Conservation (phyloP, 163 green algal species). For the Prototheca cutis region DNA sequence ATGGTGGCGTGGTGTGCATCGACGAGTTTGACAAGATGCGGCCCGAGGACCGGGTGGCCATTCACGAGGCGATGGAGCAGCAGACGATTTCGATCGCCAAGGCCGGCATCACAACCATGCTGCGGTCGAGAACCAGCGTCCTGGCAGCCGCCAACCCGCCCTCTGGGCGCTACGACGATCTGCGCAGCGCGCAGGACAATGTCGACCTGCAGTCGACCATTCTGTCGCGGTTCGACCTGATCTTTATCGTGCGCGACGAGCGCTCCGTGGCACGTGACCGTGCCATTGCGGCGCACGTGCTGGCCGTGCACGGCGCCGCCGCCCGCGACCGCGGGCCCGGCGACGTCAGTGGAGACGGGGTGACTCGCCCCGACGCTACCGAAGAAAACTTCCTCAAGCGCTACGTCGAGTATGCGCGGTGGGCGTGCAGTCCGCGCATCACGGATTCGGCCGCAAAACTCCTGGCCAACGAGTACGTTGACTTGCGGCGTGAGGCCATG, state of each 20-base stretch:
- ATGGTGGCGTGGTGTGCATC: constrained; percentile 97
- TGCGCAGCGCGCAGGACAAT: constrained; percentile 81
- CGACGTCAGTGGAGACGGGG: constrained; percentile 27
- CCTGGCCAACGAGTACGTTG: constrained; percentile 82
- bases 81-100: constrained; percentile 99
- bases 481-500: constrained; percentile 71
- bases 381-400: constrained; percentile 71
- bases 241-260: constrained; percentile 98
- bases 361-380: too few species aligned
- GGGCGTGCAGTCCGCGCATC: constrained; percentile 64
- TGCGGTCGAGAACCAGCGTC: constrained; percentile 83
- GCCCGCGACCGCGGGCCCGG: constrained; percentile 15
- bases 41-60: constrained; percentile 86
- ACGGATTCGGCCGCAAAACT: constrained; percentile 45
- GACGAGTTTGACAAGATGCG: constrained; percentile 99
- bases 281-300: constrained; percentile 66
- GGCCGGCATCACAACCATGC: constrained; percentile 96
- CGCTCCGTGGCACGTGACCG: constrained; percentile 51
- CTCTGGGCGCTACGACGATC: constrained; percentile 81
- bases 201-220: constrained; percentile 99
- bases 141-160: constrained; percentile 94
- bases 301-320: constrained; percentile 61
- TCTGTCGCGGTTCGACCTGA: constrained; percentile 97
- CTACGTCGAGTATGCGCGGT: constrained; percentile 88
- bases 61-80: constrained; percentile 98